A percentile compares a stretch with the other conserved stretches of the same genome.
Evolutionary conservation across 1,284 basidiomycete species (phyloP).

Genomic region (Earliella scabrosa): DNA sequence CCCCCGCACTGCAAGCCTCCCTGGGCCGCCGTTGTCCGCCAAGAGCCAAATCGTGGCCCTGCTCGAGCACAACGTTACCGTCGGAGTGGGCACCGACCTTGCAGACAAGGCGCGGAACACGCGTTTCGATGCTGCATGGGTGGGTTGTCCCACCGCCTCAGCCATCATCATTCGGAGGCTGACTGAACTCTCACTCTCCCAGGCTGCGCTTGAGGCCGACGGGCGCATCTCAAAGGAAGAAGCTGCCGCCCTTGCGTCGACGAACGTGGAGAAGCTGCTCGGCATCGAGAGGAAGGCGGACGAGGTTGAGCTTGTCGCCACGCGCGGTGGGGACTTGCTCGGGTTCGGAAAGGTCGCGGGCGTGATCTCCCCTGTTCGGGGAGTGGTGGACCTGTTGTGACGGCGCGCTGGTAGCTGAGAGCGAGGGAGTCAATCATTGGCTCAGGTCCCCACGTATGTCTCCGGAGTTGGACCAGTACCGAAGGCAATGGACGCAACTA

Average conservation of each 20-base stretch:
- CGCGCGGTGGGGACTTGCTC: conserved; percentile 53
- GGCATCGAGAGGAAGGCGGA: conserved; percentile 37
- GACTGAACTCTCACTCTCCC: too few relatives aligned
- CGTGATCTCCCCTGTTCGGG: conserved; percentile 41
- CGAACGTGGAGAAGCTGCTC: conserved; percentile 55
- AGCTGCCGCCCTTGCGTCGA: conserved; percentile 49
- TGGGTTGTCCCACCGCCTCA: too few relatives aligned
- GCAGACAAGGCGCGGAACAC: conserved; percentile 62
- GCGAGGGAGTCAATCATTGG: too few relatives aligned
- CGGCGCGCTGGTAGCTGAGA: too few relatives aligned
- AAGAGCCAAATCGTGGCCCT: conserved; percentile 67
- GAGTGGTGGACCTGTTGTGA: conserved; percentile 27
- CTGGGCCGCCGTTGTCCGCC: conserved; percentile 76
- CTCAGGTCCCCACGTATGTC: too few relatives aligned
- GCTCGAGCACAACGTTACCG: conserved; percentile 67
- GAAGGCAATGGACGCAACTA: too few relatives aligned
- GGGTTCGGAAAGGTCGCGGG: conserved; percentile 57
- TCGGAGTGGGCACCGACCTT: conserved; percentile 66
- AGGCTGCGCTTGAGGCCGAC: conserved; percentile 10
- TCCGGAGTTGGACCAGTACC: too few relatives aligned
- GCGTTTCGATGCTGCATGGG: conserved; percentile 65
- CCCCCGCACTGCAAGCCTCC: conserved; percentile 30
- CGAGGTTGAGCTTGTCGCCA: conserved; percentile 55
- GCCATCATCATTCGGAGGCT: too few relatives aligned
- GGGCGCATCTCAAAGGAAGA: conserved; percentile 32